Evolutionary conservation across 2,329 filamentous ascomycete genomes (phyloP), one percentile per base, ranked within the genome.

Genomic region (Fusarium xyrophilum): DNA sequence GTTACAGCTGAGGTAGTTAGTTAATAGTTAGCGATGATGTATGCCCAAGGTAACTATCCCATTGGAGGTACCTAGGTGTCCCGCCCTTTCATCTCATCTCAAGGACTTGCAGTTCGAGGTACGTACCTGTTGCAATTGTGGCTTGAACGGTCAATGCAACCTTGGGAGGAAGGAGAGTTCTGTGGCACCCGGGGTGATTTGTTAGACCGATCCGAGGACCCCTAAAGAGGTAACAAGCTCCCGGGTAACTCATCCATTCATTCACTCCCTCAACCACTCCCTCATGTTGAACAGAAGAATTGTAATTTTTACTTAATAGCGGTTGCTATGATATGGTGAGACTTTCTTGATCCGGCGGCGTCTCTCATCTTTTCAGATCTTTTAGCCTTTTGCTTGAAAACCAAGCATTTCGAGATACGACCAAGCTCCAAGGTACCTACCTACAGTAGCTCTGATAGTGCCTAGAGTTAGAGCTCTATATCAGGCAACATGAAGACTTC

Each of bases 191-290:
- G 23, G 74, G 75, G 67, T 60, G 60, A 75, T 74, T 73, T 68
- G 72, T 78, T 79, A 69, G 64, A 69, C 77, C 77, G 77, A 69
- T 77, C 76, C 77, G 76, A 73, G 13, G 39, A 30, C 61, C 52
- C 56, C 52, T 60, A 47, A 55, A 55, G 38, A 55, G 32, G 46
- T 32, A 65, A 38, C 17, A 43, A 65, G 62, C 40, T 60, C 36
- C 23, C 39, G 21, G 27, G 42, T 23, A 47, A 25, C 48, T 42
- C 32, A 38, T 25, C 25, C 48, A 28, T 14, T 21, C 19, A 52
- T 27, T 40, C 39, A 40, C 4, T 38, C 19, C 39, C 12, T 38
- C 36, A n/a, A n/a, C n/a, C 36, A n/a, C 14, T 23, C 25, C 19
- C 21, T 44, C 13, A 44, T 43, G 23, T 47, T 42, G 28, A 55